These are phyloP conservation scores for Rugonectria rugulosa DNA, from an alignment of 2,329 filamentous ascomycete species.

Conservation along the genomic window DNA sequence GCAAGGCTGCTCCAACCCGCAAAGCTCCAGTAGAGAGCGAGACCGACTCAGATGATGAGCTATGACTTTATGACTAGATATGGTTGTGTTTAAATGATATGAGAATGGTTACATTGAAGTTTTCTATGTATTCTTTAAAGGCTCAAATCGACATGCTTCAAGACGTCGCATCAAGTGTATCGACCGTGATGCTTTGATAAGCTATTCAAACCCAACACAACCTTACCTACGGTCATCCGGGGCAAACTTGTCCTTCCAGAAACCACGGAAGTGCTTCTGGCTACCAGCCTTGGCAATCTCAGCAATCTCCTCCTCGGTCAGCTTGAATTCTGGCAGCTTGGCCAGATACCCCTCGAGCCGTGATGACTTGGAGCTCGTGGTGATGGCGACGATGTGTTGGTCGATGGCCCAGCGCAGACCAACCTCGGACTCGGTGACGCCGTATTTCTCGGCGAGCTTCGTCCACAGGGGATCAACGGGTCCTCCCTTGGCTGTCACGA, in stretches of 20 bases:
- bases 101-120: neutral
- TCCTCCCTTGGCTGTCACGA: slow-evolving; percentile 56
- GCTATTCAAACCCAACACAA: neutral
- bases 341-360: slow-evolving; percentile 63
- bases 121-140: too few species aligned
- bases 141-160: too few species aligned
- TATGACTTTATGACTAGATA: slow-evolving; percentile 45
- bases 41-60: slow-evolving; percentile 64
- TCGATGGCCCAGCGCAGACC: slow-evolving; percentile 68
- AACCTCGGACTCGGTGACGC: slow-evolving; percentile 62
- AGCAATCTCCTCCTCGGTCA: slow-evolving; percentile 65
- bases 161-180: neutral
- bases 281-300: slow-evolving; percentile 63
- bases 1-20: slow-evolving; percentile 36
- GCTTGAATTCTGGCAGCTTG: slow-evolving; percentile 62
- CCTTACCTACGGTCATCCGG: slow-evolving; percentile 54
- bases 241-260: slow-evolving; percentile 63
- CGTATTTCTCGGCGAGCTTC: slow-evolving; percentile 64
- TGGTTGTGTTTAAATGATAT: neutral
- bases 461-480: slow-evolving; percentile 61
- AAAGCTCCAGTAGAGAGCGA: slow-evolving; percentile 48
- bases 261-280: slow-evolving; percentile 68
- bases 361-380: slow-evolving; percentile 66
- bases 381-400: slow-evolving; percentile 64
- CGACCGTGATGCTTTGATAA: slow-evolving; percentile 2